These are phyloP conservation scores for Ganoderma multipileum DNA, from an alignment of 1,284 basidiomycete genomes.

Conservation along the genomic window DNA sequence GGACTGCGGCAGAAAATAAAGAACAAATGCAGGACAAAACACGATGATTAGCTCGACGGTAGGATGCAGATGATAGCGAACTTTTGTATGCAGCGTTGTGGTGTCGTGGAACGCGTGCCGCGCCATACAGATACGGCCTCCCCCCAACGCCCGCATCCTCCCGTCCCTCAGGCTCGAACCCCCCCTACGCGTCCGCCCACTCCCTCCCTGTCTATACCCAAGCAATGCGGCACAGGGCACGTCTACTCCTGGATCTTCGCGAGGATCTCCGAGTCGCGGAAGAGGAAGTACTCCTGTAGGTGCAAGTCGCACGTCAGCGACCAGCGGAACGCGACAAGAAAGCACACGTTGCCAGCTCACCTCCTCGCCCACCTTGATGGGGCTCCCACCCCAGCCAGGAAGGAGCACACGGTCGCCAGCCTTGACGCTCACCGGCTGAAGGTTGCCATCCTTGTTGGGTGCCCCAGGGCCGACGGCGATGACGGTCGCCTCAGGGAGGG, in stretches of 20 bases:
- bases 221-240: background rate
- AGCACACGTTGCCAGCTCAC: conserved; percentile 54
- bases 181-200: background rate
- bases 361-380: conserved; percentile 97
- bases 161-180: background rate
- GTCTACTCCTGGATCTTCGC: conserved; percentile 93
- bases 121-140: background rate
- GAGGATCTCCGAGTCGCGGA: conserved; percentile 95
- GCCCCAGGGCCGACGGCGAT: conserved; percentile 96
- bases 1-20: conserved; percentile 4
- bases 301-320: conserved; percentile 11
- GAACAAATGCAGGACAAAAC: conserved; percentile 21
- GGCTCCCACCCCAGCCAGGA: conserved; percentile 95
- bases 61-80: conserved; percentile 40
- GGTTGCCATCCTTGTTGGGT: conserved; percentile 82
- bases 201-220: conserved; percentile 3
- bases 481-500: conserved; percentile 95
- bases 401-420: conserved; percentile 93
- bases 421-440: conserved; percentile 85
- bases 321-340: background rate
- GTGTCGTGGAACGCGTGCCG: background rate
- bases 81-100: conserved; percentile 34
- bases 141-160: background rate
- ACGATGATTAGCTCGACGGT: conserved; percentile 37
- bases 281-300: conserved; percentile 89